phyloP scores from a whole-genome alignment of 192 early-diverging fungal genomes.

The Chytriomyces confervae region DNA sequence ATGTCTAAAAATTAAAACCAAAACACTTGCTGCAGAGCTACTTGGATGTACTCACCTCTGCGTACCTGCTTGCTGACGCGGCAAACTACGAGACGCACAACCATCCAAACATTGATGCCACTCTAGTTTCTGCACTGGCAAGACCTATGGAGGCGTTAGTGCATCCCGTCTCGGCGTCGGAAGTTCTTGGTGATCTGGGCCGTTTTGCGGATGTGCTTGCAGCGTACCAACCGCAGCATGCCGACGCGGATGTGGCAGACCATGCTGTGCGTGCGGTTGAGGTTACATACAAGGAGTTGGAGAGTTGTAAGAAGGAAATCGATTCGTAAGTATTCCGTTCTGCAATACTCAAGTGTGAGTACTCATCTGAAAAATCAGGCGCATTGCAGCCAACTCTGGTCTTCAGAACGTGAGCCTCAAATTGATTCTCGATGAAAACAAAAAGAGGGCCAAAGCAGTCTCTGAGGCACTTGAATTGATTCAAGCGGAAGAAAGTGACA shows the following conservation, averaged over 20 bases:
- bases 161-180: conserved; percentile 26
- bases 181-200: conserved; percentile 34
- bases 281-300: not conserved
- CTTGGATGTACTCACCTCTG: conserved; percentile 39
- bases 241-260: not conserved
- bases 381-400: not conserved
- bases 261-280: conserved; percentile 10
- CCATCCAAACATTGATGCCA: conserved; percentile 43
- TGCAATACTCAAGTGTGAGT: not conserved
- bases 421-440: conserved; percentile 10
- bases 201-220: conserved; percentile 40
- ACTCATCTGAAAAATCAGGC: not conserved
- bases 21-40: conserved; percentile 34
- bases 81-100: conserved; percentile 54
- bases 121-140: conserved; percentile 40
- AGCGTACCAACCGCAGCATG: not conserved
- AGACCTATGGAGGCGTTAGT: conserved; percentile 51
- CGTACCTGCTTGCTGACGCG: conserved; percentile 44
- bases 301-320: not conserved
- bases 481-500: not conserved
- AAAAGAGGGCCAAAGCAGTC: conserved; percentile 8
- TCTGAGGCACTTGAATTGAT: conserved; percentile 14
- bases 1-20: not conserved
- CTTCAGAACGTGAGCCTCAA: not conserved
- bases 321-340: not conserved